Conservation (phyloP, 805 yeast species). For the Wickerhamomyces xylosicus region DNA sequence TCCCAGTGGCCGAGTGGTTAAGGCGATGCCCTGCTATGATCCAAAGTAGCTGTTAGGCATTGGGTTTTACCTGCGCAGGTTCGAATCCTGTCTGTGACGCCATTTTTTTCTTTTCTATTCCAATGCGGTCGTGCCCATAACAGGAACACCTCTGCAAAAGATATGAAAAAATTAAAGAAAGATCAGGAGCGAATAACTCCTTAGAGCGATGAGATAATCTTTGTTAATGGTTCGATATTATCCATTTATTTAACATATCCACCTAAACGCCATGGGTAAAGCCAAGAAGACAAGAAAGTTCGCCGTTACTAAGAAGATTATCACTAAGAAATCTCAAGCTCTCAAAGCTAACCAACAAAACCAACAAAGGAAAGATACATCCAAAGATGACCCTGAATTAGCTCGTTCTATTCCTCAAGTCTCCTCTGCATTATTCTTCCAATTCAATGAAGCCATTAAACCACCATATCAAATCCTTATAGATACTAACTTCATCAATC, state of each 20-base stretch:
- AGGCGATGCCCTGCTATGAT: slow-evolving; percentile 89
- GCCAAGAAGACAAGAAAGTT: slow-evolving; percentile 96
- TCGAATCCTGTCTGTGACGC: slow-evolving; percentile 99
- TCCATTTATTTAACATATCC: neutral
- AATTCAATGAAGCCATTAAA: slow-evolving; percentile 83
- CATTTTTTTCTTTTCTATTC: slow-evolving; percentile 30
- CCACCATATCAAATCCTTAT: slow-evolving; percentile 97
- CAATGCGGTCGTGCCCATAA: too few relatives aligned
- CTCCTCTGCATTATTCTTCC: slow-evolving; percentile 90
- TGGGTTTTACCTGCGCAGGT: slow-evolving; percentile 96
- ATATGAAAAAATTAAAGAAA: too few relatives aligned
- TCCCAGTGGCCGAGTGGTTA: slow-evolving; percentile 85
- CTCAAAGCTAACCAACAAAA: slow-evolving; percentile 33
- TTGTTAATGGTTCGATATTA: neutral
- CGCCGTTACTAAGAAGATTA: slow-evolving; percentile 79
- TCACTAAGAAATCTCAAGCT: slow-evolving; percentile 64
- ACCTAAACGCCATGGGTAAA: slow-evolving; percentile 64
- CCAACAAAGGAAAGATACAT: slow-evolving; percentile 27
- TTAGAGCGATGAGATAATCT: too few relatives aligned
- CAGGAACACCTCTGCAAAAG: too few relatives aligned
- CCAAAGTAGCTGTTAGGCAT: slow-evolving; percentile 53
- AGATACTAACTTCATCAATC: slow-evolving; percentile 95
- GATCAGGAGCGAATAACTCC: too few relatives aligned
- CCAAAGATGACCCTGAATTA: slow-evolving; percentile 64
- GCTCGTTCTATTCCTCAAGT: slow-evolving; percentile 81